Conservation (phyloP, 169 alveolate genomes). For the Plasmodium inui region DNA sequence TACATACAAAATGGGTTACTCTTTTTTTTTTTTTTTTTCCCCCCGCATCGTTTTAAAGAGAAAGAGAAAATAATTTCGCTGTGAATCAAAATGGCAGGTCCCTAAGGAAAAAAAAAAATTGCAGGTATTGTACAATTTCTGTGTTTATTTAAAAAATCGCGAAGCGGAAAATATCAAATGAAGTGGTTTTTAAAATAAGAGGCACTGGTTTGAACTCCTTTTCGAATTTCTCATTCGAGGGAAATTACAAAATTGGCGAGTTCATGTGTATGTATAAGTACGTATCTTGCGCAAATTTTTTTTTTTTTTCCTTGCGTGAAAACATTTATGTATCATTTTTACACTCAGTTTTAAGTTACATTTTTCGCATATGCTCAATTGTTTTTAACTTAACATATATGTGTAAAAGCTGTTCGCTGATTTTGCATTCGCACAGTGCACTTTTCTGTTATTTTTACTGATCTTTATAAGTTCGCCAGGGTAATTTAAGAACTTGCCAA, state of each 20-base stretch:
- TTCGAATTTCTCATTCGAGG: not conserved
- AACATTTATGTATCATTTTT: not conserved
- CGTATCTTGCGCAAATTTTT: not conserved
- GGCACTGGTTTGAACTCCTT: not conserved
- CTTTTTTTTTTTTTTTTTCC: not conserved
- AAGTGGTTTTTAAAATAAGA: not conserved
- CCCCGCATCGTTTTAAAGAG: not conserved
- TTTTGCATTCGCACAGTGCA: not conserved
- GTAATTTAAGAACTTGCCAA: not conserved
- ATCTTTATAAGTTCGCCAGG: not conserved
- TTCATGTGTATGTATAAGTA: not conserved
- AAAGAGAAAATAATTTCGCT: not conserved
- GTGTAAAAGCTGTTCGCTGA: not conserved
- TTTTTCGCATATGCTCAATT: not conserved
- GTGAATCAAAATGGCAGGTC: not conserved
- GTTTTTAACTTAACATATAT: not conserved
- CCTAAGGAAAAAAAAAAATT: not conserved
- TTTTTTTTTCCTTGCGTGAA: not conserved
- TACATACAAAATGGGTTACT: not conserved
- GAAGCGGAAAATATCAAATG: constrained; percentile 7
- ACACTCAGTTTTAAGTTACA: not conserved
- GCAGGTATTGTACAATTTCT: not conserved
- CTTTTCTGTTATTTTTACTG: not conserved
- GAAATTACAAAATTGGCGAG: not conserved
- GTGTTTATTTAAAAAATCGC: not conserved